Evolutionary conservation across 495 filamentous ascomycete genomes (phyloP).

Genomic region (Astrocystis sublimbata): DNA sequence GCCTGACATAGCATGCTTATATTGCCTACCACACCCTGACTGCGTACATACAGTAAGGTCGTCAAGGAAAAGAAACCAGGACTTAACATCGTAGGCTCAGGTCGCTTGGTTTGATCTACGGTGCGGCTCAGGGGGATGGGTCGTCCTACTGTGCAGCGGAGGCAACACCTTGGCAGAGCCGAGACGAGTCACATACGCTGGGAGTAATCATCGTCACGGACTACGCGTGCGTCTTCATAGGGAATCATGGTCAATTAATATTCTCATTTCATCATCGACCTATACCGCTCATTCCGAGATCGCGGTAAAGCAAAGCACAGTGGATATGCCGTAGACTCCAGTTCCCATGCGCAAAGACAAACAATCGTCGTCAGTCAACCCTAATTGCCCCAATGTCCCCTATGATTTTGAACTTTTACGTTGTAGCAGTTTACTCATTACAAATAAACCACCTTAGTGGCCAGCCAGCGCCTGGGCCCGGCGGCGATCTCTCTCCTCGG

Average conservation of each 20-base stretch:
- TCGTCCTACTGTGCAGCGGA: too few relatives aligned
- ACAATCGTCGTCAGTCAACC: constrained; percentile 22
- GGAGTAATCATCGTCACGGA: not conserved
- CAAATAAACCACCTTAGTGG: constrained; percentile 43
- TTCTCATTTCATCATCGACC: constrained; percentile 39
- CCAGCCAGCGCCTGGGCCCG: constrained; percentile 74
- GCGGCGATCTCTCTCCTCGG: constrained; percentile 95
- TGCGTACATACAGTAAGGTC: not conserved
- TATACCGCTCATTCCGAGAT: constrained; percentile 29
- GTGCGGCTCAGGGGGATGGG: not conserved
- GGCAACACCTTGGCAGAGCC: not conserved
- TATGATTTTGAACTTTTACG: constrained; percentile 26
- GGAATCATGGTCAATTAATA: constrained; percentile 37
- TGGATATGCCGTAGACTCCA: constrained; percentile 40
- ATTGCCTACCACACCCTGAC: not conserved
- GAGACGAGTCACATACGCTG: not conserved
- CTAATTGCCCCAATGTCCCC: constrained; percentile 30
- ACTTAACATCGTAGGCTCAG: too few relatives aligned
- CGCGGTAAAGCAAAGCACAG: constrained; percentile 29
- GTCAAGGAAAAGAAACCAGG: too few relatives aligned
- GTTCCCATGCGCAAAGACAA: constrained; percentile 37
- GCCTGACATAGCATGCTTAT: not conserved
- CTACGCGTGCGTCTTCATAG: not conserved
- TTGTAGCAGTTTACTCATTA: not conserved
- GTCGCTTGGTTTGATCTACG: not conserved